Conservation (phyloP, 2,329 filamentous ascomycete genomes). For the Colletotrichum sp. region DNA sequence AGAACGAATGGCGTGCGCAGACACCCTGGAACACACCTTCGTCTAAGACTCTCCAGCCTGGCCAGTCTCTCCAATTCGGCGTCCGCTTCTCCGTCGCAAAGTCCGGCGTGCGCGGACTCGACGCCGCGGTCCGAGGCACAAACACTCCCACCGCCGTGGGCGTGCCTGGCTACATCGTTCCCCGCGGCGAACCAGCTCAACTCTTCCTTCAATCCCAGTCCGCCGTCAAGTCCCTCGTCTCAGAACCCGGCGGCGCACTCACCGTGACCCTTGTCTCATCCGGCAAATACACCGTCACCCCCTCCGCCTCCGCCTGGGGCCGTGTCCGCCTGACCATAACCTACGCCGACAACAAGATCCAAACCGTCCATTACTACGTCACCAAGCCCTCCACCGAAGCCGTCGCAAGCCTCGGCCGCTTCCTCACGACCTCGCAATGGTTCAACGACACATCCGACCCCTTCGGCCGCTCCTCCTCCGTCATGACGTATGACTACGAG, state of each 20-base stretch:
- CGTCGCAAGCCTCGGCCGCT: constrained; percentile 52
- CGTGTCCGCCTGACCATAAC: constrained; percentile 50
- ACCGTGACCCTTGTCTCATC: constrained; percentile 25
- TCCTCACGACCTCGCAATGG: constrained; percentile 59
- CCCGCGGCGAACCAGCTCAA: constrained; percentile 47
- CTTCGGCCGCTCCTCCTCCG: constrained; percentile 57
- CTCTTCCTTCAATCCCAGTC: constrained; percentile 49
- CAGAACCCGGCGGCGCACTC: constrained; percentile 43
- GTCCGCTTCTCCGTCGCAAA: constrained; percentile 55
- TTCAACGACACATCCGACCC: constrained; percentile 57
- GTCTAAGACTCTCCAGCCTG: constrained; percentile 48
- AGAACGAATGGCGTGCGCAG: constrained; percentile 56
- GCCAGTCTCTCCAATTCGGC: constrained; percentile 51
- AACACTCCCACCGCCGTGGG: constrained; percentile 55
- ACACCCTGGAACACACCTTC: constrained; percentile 61
- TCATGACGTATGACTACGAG: constrained; percentile 63
- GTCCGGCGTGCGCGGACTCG: constrained; percentile 50
- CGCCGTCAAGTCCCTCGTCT: constrained; percentile 42
- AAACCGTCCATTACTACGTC: constrained; percentile 62
- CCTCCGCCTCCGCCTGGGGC: constrained; percentile 51
- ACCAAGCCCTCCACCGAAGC: constrained; percentile 50
- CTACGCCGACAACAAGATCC: constrained; percentile 51
- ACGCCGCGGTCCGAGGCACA: constrained; percentile 46
- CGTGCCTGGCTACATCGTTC: constrained; percentile 60
- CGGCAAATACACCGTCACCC: constrained; percentile 44